Evolutionary conservation across 2,329 filamentous ascomycete species (phyloP).

Genomic region (Pseudomassariella vexata): DNA sequence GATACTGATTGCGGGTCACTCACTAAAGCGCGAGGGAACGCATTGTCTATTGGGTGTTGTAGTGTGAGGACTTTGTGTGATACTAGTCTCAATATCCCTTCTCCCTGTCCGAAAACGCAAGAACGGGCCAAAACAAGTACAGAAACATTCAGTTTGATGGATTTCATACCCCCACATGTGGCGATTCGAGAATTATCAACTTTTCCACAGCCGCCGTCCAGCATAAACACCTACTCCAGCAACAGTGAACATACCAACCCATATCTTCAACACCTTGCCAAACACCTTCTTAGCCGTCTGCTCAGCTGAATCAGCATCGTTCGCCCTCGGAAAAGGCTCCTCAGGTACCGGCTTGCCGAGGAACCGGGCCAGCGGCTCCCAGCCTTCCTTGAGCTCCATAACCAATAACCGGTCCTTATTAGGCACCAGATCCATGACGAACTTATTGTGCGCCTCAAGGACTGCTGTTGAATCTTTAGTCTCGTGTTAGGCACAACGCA

Average conservation of each 20-base stretch:
- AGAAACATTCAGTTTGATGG: no score
- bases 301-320: conserved; percentile 18
- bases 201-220: conserved; percentile 1
- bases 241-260: background rate
- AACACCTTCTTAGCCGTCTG: background rate
- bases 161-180: no score
- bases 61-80: no score
- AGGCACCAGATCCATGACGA: conserved; percentile 12
- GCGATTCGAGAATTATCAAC: no score
- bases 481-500: conserved; percentile 1
- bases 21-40: no score
- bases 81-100: no score
- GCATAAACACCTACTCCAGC: background rate
- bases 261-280: background rate
- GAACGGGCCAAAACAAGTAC: no score
- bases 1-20: no score
- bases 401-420: conserved; percentile 14
- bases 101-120: no score
- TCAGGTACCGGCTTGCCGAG: conserved; percentile 15
- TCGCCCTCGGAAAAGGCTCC: conserved; percentile 16
- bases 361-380: conserved; percentile 18
- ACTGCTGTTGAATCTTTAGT: background rate
- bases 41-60: no score
- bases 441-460: conserved; percentile 4
- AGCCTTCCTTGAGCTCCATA: conserved; percentile 20